These are phyloP conservation scores for Nemophila menziesii DNA, from an alignment of 257 asterid species.

Conservation along the genomic window DNA sequence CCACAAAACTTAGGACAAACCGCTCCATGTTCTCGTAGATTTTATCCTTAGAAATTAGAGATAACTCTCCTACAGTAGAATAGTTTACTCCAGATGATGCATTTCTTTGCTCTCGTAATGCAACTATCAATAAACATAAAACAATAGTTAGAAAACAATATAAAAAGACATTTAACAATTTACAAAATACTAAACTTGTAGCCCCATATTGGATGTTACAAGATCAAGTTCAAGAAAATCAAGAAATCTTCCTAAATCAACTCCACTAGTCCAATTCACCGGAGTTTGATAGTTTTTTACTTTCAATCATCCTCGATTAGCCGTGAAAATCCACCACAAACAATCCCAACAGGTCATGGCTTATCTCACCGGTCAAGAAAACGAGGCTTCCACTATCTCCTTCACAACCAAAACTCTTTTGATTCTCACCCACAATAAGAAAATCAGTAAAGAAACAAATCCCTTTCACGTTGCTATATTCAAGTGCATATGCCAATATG, in stretches of 20 bases:
- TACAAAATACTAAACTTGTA: constrained; percentile 49
- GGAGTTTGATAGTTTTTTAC: constrained; percentile 82
- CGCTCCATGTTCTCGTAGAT: no score
- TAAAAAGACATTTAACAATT: no score
- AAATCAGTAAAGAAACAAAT: constrained; percentile 85
- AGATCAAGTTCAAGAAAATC: constrained; percentile 92
- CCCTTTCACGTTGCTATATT: constrained; percentile 92
- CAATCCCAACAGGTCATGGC: constrained; percentile 87
- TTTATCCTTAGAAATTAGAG: no score
- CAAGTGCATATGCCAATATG: constrained; percentile 85
- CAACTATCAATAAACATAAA: no score
- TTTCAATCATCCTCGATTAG: constrained; percentile 87
- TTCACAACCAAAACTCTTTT: constrained; percentile 90
- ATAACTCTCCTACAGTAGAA: no score
- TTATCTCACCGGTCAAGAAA: constrained; percentile 56
- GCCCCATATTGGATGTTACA: constrained; percentile 50
- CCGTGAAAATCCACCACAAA: constrained; percentile 99
- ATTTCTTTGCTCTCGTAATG: no score
- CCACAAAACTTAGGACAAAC: no score
- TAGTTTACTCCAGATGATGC: no score
- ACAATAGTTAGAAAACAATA: no score
- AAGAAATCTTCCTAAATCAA: constrained; percentile 94
- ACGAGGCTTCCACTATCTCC: constrained; percentile 99
- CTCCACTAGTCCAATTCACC: constrained; percentile 98
- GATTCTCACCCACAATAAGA: constrained; percentile 94